phyloP scores from a whole-genome alignment of 163 green algal species.

The Prototheca cutis region DNA sequence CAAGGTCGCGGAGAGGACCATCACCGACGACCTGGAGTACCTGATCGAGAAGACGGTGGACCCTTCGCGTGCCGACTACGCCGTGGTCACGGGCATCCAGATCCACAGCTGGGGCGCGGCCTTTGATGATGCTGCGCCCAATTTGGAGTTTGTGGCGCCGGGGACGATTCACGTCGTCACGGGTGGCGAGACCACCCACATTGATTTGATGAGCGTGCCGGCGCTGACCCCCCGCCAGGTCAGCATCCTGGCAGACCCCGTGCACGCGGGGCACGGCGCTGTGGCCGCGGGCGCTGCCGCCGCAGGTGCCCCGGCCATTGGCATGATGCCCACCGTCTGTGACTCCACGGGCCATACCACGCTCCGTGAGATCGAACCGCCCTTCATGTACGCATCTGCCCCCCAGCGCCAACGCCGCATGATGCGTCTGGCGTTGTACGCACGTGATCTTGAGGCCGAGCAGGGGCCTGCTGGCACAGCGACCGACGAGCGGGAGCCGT shows the following conservation, averaged over 20 bases:
- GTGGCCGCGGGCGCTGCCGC: background rate
- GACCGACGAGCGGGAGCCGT: background rate
- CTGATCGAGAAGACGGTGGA: constrained; percentile 70
- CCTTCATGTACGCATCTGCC: constrained; percentile 12
- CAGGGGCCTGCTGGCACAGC: no score
- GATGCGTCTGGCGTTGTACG: background rate
- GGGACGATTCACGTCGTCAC: constrained; percentile 49
- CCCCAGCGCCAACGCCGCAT: background rate
- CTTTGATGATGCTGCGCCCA: constrained; percentile 40
- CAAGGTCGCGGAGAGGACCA: constrained; percentile 57
- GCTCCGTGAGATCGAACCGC: constrained; percentile 26
- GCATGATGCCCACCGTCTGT: background rate
- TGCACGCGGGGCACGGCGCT: background rate
- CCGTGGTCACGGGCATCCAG: constrained; percentile 76
- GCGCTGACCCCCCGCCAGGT: constrained; percentile 45
- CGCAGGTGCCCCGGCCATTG: background rate
- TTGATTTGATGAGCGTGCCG: constrained; percentile 44
- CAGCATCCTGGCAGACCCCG: constrained; percentile 22
- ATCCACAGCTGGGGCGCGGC: constrained; percentile 63
- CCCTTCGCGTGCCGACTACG: constrained; percentile 69
- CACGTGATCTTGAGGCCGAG: no score
- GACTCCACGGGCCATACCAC: constrained; percentile 8
- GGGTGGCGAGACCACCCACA: constrained; percentile 43
- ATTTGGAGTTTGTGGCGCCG: constrained; percentile 69
- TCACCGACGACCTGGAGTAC: constrained; percentile 71